Evolutionary conservation across 176 grass and related monocot species (phyloP), one percentile per base, ranked within the genome.

Genomic region (Microstegium vimineum): DNA sequence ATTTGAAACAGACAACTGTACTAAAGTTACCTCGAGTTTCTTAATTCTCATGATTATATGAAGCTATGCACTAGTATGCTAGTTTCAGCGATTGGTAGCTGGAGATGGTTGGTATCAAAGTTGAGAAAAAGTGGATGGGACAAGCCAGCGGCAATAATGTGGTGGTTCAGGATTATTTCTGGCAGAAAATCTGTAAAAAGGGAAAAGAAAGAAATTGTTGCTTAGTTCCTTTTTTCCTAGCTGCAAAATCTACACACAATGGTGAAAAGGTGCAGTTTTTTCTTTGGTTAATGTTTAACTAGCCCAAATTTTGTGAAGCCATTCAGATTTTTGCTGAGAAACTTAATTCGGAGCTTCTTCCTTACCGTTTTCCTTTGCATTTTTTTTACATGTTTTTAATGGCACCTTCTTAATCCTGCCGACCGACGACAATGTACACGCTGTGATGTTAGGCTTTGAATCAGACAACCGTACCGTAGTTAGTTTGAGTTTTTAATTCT

Each of bases 141-240:
- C 74, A 79, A 83, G 42, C 10, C 74, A 35, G 37, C 84, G 67
- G 61, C 40, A 68, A 74, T 13, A 79, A 63, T 86, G 80, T 75
- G 71, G 78, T 83, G 30, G 37, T 66, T 72, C 12, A 73, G 30
- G 46, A 25, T 59, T 8, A 25, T 25, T 12, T 25, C 56, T 59
- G 10, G 0, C 52, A 59, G 56, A 12, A 59, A 59, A 59, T 59
- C 56, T 59, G n/a, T 59, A 12, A 59, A 59, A 54, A 22, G 5
- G 3, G 9, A n/a, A 47, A 49, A 46, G 46, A 57, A 57, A 1
- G 20, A 57, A 59, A 59, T 25, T 59, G 10, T 0, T 59, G 51
- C 20, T n/a, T n/a, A 59, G 56, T 22, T 8, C 0, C 25, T 56
- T 3, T n/a, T 56, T 56, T 10, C 2, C 52, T n/a, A 23, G 0